Evolutionary conservation across 2,329 filamentous ascomycete species (phyloP), one percentile per base, ranked within the genome.

Genomic region (Epichloe brachyelytri): DNA sequence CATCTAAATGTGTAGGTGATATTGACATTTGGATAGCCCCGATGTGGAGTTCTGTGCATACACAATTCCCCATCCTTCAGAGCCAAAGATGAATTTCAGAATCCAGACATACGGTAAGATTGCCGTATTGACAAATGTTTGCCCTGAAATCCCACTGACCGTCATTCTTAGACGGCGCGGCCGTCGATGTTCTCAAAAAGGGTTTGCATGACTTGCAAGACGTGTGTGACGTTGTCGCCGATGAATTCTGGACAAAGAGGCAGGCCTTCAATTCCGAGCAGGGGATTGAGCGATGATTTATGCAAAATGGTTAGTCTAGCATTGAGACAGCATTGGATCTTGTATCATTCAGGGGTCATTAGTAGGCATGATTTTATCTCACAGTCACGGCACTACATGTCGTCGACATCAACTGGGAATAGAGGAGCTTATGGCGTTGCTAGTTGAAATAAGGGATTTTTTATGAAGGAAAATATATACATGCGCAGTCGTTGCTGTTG

Each of bases 21-120:
- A 39, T 50, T 57, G 44, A 58, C 50, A 22, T 41, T 11, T 49
- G 14, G 20, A 49, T 57, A 97, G 91, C 67, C 91, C 93, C 33
- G 82, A 93, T 56, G 93, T 98, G 54, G 93, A 98, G 67, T 96
- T 98, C 71, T 97, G 93, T 69, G 93, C 91, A 54, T 98, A 98
- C 69, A 88, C 91, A 7, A 97, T 98, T 55, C 93, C 93, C 33
- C 93, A 98, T 70, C 93, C 93, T 48, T 95, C 90, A 39, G 93
- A 98, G 69, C 74, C 83, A 40, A 93, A 95, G 71, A 95, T 98
- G 91, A 95, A 97, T 64, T 74, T 98, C 55, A 82, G 93, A 62
- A 97, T 98, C 56, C 93, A 98, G 70, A 98, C 91, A 58, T 97
- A 93, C 62, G 87, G 91, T 95, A 73, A 65, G 82, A 10, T 41